Evolutionary conservation across 2,329 filamentous ascomycete genomes (phyloP).

Genomic region (Neurospora sp.): DNA sequence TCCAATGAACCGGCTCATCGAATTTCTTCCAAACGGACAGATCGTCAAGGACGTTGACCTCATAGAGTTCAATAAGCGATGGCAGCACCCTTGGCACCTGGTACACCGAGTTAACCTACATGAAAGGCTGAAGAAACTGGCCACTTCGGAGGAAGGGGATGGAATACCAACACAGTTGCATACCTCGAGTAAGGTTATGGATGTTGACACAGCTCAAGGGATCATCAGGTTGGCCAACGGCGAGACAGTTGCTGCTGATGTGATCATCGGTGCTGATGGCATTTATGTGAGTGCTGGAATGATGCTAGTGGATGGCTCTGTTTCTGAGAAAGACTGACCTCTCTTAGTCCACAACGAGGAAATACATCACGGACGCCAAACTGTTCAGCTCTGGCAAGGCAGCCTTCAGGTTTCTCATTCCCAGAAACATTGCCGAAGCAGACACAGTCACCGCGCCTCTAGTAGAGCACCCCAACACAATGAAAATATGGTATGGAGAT

Average conservation of each 20-base stretch:
- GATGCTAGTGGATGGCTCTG: conserved; percentile 9
- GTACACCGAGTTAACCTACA: conserved; percentile 45
- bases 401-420: conserved; percentile 47
- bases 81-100: conserved; percentile 42
- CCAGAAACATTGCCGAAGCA: conserved; percentile 22
- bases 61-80: conserved; percentile 29
- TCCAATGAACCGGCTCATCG: conserved; percentile 16
- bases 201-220: conserved; percentile 30
- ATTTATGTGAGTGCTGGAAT: conserved; percentile 26
- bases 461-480: conserved; percentile 18
- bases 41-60: conserved; percentile 24
- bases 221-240: conserved; percentile 35
- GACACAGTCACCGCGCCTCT: conserved; percentile 27
- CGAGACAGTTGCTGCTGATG: conserved; percentile 31
- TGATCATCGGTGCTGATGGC: conserved; percentile 46
- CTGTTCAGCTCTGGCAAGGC: conserved; percentile 41
- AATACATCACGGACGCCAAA: conserved; percentile 16
- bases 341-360: conserved; percentile 21
- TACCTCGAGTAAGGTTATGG: conserved; percentile 31
- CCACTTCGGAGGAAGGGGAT: conserved; percentile 26
- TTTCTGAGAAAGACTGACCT: conserved; percentile 11
- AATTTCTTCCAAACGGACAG: conserved; percentile 13
- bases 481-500: conserved; percentile 30
- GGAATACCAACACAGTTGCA: conserved; percentile 27
- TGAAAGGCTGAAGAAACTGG: conserved; percentile 37